Percentiles rank a stretch among this genome's conserved stretches.
Conservation (phyloP, 129 eudicot species). For the Artemisia tridentata region DNA sequence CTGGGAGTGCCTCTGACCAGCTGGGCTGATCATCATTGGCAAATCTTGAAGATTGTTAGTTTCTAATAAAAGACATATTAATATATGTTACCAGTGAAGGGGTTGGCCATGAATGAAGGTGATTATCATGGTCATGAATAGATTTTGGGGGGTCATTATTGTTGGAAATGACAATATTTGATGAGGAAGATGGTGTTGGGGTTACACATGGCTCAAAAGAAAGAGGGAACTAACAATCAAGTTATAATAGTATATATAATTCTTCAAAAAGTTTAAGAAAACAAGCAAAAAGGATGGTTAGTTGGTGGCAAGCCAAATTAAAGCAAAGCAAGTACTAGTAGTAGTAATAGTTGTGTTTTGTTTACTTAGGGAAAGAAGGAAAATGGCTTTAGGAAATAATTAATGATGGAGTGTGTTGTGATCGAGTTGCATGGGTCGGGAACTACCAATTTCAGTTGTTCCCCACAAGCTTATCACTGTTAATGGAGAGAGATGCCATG, state of each 20-base stretch:
- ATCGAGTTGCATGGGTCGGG: conserved; percentile 29
- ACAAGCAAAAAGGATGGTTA: conserved; percentile 30
- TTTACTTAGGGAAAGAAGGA: conserved; percentile 26
- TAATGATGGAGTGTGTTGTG: conserved; percentile 8
- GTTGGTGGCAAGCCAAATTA: conserved; percentile 36
- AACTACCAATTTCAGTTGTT: conserved; percentile 26
- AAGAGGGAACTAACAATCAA: conserved; percentile 34
- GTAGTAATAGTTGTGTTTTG: conserved; percentile 32
- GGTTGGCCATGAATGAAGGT: conserved; percentile 40
- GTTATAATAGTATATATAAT: conserved; percentile 19
- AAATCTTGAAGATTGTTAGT: neutral
- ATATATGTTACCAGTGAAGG: conserved; percentile 31
- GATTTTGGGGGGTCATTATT: conserved; percentile 24
- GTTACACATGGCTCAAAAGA: conserved; percentile 39
- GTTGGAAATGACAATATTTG: conserved; percentile 35
- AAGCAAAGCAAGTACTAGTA: conserved; percentile 26
- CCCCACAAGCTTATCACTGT: conserved; percentile 20
- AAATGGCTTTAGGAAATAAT: conserved; percentile 13
- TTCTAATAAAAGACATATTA: neutral
- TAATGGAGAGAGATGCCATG: conserved; percentile 25
- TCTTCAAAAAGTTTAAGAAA: conserved; percentile 18
- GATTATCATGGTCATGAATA: neutral
- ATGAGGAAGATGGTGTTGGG: conserved; percentile 24
- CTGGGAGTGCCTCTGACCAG: too few relatives aligned
- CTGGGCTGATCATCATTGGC: too few relatives aligned